Evolutionary conservation across 1,284 basidiomycete species (phyloP).

Genomic region (Rhodotorula sp.): DNA sequence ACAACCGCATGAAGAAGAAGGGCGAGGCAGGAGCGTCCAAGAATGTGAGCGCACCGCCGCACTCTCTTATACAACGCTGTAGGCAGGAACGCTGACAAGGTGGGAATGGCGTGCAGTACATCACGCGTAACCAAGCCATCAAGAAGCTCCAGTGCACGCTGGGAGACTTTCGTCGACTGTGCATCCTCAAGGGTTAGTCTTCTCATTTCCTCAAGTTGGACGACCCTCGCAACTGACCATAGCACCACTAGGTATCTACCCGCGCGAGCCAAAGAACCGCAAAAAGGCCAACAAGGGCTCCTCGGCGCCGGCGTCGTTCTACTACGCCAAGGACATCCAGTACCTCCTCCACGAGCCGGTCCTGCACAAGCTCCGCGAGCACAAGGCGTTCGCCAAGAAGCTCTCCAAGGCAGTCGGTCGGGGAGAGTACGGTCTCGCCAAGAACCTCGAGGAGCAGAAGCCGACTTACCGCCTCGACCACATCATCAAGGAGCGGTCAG

Average conservation of each 20-base stretch:
- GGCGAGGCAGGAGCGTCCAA: conserved; percentile 63
- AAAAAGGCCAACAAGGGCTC: conserved; percentile 98
- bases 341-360: conserved; percentile 97
- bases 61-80: background rate
- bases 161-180: conserved; percentile 93
- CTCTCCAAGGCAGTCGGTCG: conserved; percentile 88
- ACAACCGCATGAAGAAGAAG: conserved; percentile 46
- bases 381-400: conserved; percentile 98
- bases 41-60: conserved; percentile 53
- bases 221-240: conserved; percentile 5
- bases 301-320: conserved; percentile 87
- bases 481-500: conserved; percentile 92
- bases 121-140: conserved; percentile 73
- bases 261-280: conserved; percentile 85
- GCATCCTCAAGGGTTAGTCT: conserved; percentile 87
- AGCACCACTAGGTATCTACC: conserved; percentile 76
- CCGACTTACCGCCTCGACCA: conserved; percentile 82
- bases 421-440: conserved; percentile 91
- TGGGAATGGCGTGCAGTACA: conserved; percentile 44
- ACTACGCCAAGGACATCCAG: conserved; percentile 97
- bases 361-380: conserved; percentile 89
- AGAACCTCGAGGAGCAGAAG: conserved; percentile 81
- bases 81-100: background rate
- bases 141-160: conserved; percentile 84
- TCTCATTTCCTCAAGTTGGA: background rate